phyloP scores from a whole-genome alignment of 1,284 basidiomycete species.

The Rhizoctonia solani region DNA sequence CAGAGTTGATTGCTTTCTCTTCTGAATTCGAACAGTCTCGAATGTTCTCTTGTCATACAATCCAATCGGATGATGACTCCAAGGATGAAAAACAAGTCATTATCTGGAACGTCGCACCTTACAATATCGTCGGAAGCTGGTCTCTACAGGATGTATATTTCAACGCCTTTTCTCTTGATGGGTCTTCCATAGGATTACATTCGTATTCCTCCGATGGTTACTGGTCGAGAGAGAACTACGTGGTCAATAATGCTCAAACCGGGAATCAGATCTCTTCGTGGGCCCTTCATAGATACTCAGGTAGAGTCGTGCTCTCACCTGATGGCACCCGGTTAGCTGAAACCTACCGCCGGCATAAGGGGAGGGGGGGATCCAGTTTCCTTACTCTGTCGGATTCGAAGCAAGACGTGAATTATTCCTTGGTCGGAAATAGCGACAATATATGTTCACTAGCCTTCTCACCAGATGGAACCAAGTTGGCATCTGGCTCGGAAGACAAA shows the following conservation, averaged over 20 bases:
- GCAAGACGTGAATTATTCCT: background rate
- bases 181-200: background rate
- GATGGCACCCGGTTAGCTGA: background rate
- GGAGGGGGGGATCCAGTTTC: no score
- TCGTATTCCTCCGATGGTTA: background rate
- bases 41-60: no score
- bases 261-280: background rate
- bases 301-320: background rate
- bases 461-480: background rate
- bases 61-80: background rate
- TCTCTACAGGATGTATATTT: background rate
- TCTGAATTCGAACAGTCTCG: no score
- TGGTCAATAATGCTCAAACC: background rate
- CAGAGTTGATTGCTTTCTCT: no score
- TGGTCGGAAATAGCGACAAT: background rate
- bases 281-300: background rate
- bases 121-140: background rate
- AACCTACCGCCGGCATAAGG: background rate
- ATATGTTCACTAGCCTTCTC: conserved; percentile 3
- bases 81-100: background rate
- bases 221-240: background rate
- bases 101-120: background rate
- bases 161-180: background rate
- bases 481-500: conserved; percentile 1
- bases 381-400: conserved; percentile 9